Evolutionary conservation across 371 early-diverging fungal genomes (phyloP).

Genomic region (Rhizopus arrhizus): DNA sequence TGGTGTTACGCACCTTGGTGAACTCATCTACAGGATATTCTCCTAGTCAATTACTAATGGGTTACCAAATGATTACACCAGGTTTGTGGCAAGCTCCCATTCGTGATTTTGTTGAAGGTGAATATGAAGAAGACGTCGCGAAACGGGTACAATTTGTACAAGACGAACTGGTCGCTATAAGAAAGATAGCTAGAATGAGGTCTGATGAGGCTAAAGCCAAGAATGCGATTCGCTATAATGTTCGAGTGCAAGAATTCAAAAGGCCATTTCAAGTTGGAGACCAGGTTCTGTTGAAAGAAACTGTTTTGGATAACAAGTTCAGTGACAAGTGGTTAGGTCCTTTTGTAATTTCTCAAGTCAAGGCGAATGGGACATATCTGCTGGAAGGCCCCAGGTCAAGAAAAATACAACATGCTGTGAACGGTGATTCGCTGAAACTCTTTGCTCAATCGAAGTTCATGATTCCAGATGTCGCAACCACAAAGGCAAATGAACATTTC

Average conservation of each 20-base stretch:
- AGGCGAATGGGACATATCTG: conserved; percentile 16
- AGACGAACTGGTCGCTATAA: neutral
- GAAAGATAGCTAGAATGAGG: neutral
- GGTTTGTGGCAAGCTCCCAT: conserved; percentile 21
- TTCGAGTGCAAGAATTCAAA: neutral
- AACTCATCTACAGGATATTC: conserved; percentile 21
- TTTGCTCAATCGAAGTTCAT: conserved; percentile 2
- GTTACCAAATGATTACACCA: conserved; percentile 25
- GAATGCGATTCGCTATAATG: conserved; percentile 15
- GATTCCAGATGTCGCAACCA: conserved; percentile 15
- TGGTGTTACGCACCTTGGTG: conserved; percentile 18
- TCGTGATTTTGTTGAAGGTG: conserved; percentile 25
- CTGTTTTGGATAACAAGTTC: conserved; percentile 11
- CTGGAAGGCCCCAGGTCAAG: conserved; percentile 7
- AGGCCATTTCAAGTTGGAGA: conserved; percentile 22
- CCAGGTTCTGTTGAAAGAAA: conserved; percentile 16
- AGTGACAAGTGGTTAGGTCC: conserved; percentile 25
- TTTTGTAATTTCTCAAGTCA: conserved; percentile 1
- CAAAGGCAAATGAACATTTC: conserved; percentile 10
- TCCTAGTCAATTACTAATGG: conserved; percentile 24
- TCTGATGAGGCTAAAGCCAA: conserved; percentile 9
- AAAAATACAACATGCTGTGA: conserved; percentile 13
- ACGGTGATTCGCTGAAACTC: conserved; percentile 21
- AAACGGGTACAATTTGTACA: neutral
- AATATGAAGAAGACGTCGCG: conserved; percentile 7